phyloP scores from a whole-genome alignment of 306 rosid species.

The Albizia julibrissin region DNA sequence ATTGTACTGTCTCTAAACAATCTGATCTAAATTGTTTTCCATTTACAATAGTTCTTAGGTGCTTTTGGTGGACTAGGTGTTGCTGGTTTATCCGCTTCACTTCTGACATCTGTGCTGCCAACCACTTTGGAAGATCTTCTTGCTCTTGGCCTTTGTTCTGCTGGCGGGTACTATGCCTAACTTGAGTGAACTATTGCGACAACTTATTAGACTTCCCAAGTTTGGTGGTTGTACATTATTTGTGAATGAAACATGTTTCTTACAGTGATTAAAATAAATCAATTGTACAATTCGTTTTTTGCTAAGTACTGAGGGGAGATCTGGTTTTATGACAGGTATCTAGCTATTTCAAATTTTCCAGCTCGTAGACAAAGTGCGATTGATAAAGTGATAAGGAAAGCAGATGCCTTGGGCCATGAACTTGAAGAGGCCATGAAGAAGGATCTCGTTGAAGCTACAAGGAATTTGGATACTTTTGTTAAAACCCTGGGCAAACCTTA shows the following conservation, averaged over 20 bases:
- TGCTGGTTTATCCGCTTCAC: slow-evolving; percentile 94
- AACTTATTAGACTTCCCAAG: not conserved
- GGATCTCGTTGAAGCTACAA: slow-evolving; percentile 69
- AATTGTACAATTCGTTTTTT: slow-evolving; percentile 8
- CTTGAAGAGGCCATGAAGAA: slow-evolving; percentile 88
- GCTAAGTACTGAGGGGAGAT: slow-evolving; percentile 7
- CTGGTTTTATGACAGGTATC: slow-evolving; percentile 49
- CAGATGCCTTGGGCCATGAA: slow-evolving; percentile 70
- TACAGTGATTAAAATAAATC: not conserved
- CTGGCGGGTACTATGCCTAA: slow-evolving; percentile 78
- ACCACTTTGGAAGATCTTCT: slow-evolving; percentile 92
- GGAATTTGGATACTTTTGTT: slow-evolving; percentile 60
- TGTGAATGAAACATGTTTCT: not conserved
- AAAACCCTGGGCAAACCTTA: slow-evolving; percentile 65
- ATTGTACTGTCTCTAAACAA: slow-evolving; percentile 17
- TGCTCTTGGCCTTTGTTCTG: slow-evolving; percentile 96
- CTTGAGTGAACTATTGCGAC: slow-evolving; percentile 1
- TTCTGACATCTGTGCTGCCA: slow-evolving; percentile 83
- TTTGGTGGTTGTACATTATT: not conserved
- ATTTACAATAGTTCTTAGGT: slow-evolving; percentile 61
- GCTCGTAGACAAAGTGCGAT: slow-evolving; percentile 63
- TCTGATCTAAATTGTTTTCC: slow-evolving; percentile 20
- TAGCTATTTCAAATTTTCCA: slow-evolving; percentile 79
- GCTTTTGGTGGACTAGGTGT: slow-evolving; percentile 91
- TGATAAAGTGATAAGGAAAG: slow-evolving; percentile 73